These are phyloP conservation scores for Cryptosporidium felis DNA, from an alignment of 169 alveolate genomes.

Conservation along the genomic window DNA sequence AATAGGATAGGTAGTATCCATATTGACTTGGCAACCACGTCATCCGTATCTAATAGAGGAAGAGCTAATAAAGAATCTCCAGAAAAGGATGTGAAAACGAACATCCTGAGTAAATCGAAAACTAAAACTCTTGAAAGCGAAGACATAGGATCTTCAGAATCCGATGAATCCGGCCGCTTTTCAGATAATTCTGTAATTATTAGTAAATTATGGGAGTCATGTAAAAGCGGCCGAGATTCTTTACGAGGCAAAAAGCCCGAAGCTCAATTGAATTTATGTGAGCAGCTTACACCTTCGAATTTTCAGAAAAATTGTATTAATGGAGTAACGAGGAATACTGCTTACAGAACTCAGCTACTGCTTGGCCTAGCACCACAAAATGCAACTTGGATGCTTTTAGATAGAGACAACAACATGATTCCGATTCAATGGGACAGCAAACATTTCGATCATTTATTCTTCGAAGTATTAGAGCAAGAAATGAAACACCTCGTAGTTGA, in stretches of 20 bases:
- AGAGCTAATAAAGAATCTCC: constrained; percentile 5
- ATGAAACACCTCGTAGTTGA: constrained; percentile 76
- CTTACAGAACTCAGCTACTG: constrained; percentile 39
- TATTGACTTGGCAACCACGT: constrained; percentile 74
- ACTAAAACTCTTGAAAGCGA: neutral
- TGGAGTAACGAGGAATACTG: constrained; percentile 44
- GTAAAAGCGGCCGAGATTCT: constrained; percentile 72
- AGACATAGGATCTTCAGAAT: constrained; percentile 10
- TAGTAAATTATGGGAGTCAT: constrained; percentile 69
- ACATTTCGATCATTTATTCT: constrained; percentile 80
- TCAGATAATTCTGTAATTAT: constrained; percentile 51
- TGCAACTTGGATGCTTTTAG: constrained; percentile 81
- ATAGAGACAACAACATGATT: constrained; percentile 78
- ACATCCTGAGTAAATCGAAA: neutral
- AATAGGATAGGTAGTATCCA: constrained; percentile 75
- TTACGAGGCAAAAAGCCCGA: constrained; percentile 62
- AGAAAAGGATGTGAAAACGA: neutral
- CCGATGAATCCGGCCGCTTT: neutral
- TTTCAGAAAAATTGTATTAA: constrained; percentile 31
- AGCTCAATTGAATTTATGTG: neutral
- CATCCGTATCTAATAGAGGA: constrained; percentile 20
- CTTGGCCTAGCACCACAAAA: constrained; percentile 70
- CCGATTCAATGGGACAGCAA: constrained; percentile 83
- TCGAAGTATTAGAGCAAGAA: constrained; percentile 75
- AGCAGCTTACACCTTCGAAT: constrained; percentile 21